Evolutionary conservation across 1,284 basidiomycete genomes (phyloP).

Genomic region (Stygiomarasmius scandens): DNA sequence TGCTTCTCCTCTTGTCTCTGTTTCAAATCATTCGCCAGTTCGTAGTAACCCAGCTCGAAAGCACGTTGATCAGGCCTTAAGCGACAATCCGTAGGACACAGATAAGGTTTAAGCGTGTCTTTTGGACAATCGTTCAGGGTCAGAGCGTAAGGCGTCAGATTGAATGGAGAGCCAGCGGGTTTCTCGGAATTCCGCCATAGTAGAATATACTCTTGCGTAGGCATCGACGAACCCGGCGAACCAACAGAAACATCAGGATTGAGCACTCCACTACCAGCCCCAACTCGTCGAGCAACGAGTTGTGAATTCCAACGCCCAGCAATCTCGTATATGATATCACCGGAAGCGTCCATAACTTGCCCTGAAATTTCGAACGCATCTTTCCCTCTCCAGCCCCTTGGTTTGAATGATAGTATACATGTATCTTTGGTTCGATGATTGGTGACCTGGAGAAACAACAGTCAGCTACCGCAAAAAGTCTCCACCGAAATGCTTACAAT

Average conservation of each 20-base stretch:
- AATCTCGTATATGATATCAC: conserved; percentile 82
- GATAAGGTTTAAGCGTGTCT: conserved; percentile 67
- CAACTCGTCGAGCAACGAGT: conserved; percentile 83
- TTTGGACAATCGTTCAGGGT: conserved; percentile 85
- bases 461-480: conserved; percentile 13
- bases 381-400: conserved; percentile 91
- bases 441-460: conserved; percentile 58
- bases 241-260: conserved; percentile 72
- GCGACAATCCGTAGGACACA: conserved; percentile 93
- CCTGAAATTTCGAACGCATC: conserved; percentile 96
- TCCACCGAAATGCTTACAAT: conserved; percentile 59
- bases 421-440: conserved; percentile 94
- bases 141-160: conserved; percentile 93
- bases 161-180: conserved; percentile 80
- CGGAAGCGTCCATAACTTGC: conserved; percentile 71
- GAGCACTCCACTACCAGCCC: conserved; percentile 64
- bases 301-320: conserved; percentile 97
- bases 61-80: conserved; percentile 92
- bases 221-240: conserved; percentile 40
- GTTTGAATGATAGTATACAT: conserved; percentile 93
- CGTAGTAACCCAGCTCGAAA: conserved; percentile 93
- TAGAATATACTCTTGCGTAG: conserved; percentile 70
- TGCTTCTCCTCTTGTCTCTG: conserved; percentile 87
- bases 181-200: conserved; percentile 96
- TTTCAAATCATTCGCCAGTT: conserved; percentile 89